Conservation (phyloP, 2,329 filamentous ascomycete species). For the Huntiella moniliformis region DNA sequence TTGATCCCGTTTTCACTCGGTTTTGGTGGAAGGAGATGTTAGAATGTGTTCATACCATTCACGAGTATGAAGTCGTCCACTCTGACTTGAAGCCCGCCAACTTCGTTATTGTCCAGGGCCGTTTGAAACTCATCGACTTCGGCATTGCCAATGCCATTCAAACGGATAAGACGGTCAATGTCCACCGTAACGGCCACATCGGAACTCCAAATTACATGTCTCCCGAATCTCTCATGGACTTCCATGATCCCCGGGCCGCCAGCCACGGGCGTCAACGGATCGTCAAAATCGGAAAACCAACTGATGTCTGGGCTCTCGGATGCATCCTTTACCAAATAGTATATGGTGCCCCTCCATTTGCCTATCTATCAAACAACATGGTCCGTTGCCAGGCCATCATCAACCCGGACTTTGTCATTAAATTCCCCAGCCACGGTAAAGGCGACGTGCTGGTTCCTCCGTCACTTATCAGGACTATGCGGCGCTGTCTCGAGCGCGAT, state of each 20-base stretch:
- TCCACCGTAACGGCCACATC: constrained; percentile 86
- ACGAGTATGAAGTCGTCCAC: constrained; percentile 82
- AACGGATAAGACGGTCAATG: constrained; percentile 87
- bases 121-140: constrained; percentile 92
- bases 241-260: constrained; percentile 40
- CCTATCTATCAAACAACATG: constrained; percentile 75
- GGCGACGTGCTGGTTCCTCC: constrained; percentile 43
- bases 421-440: constrained; percentile 50
- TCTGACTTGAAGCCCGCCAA: constrained; percentile 95
- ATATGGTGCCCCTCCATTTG: constrained; percentile 90
- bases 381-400: constrained; percentile 74
- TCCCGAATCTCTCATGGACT: constrained; percentile 80
- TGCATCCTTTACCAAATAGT: constrained; percentile 98
- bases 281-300: constrained; percentile 91
- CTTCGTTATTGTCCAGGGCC: constrained; percentile 79
- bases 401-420: constrained; percentile 54
- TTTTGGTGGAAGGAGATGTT: constrained; percentile 99
- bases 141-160: constrained; percentile 96
- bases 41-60: constrained; percentile 78
- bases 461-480: constrained; percentile 41
- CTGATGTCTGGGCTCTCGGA: constrained; percentile 87
- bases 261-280: constrained; percentile 41
- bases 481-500: constrained; percentile 42
- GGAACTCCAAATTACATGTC: constrained; percentile 99
- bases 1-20: constrained; percentile 83